Conservation (phyloP, 768 basidiomycete species). For the Leccinum fibrillosum region DNA sequence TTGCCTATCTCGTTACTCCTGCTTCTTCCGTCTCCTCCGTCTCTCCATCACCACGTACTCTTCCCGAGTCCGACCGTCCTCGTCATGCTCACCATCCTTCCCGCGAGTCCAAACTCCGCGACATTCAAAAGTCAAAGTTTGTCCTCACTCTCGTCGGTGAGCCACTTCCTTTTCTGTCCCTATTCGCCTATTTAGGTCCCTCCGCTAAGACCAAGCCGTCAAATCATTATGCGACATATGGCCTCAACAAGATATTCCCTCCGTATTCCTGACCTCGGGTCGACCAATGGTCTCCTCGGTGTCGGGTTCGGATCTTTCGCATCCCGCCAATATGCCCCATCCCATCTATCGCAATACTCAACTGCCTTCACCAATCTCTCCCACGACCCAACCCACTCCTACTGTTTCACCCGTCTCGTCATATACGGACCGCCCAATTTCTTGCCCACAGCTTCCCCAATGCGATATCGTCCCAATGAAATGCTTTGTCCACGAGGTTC, state of each 20-base stretch:
- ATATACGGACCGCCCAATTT: slow-evolving; percentile 21
- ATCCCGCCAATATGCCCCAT: neutral
- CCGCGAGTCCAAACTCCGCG: slow-evolving; percentile 36
- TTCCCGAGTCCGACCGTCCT: slow-evolving; percentile 35
- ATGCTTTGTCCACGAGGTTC: slow-evolving; percentile 83
- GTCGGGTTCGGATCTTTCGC: slow-evolving; percentile 10
- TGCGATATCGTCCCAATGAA: slow-evolving; percentile 56
- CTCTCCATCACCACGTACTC: slow-evolving; percentile 36
- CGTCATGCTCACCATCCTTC: slow-evolving; percentile 33
- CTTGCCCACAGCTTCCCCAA: slow-evolving; percentile 11
- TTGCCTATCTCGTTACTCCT: slow-evolving; percentile 55
- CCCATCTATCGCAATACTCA: slow-evolving; percentile 35
- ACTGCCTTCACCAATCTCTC: slow-evolving; percentile 54
- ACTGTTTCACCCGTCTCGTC: slow-evolving; percentile 28
- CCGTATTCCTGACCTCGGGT: slow-evolving; percentile 45
- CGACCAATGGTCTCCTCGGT: slow-evolving; percentile 24
- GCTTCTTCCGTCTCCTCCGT: slow-evolving; percentile 50
- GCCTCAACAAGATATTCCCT: slow-evolving; percentile 72
- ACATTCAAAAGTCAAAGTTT: slow-evolving; percentile 60
- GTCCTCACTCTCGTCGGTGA: slow-evolving; percentile 68
- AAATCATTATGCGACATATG: slow-evolving; percentile 77
- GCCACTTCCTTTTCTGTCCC: slow-evolving; percentile 26
- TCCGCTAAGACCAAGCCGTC: slow-evolving; percentile 66
- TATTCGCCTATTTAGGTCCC: slow-evolving; percentile 9
- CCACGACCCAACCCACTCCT: slow-evolving; percentile 39